These are phyloP conservation scores for Ganoderma multipileum DNA, from an alignment of 1,284 basidiomycete species.

Conservation along the genomic window DNA sequence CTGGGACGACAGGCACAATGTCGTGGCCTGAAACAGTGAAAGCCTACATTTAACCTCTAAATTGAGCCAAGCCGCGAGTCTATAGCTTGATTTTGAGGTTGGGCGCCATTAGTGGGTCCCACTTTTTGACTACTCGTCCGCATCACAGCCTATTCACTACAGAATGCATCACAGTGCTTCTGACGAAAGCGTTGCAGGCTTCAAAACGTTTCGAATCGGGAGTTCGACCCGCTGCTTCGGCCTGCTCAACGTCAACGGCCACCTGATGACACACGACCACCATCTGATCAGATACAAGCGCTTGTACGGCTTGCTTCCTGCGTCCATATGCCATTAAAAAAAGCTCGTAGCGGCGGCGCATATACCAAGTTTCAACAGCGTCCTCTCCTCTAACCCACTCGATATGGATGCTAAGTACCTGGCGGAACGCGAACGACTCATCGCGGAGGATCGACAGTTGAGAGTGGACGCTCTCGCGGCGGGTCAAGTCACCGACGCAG, in stretches of 20 bases:
- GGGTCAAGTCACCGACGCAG: constrained; percentile 2
- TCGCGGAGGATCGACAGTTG: constrained; percentile 14
- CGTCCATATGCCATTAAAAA: neutral
- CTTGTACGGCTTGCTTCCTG: neutral
- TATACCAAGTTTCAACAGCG: neutral
- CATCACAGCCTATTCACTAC: no score
- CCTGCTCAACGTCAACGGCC: no score
- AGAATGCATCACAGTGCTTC: neutral
- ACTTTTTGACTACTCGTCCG: neutral
- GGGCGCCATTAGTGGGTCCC: neutral
- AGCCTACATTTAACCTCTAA: no score
- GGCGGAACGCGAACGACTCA: constrained; percentile 11
- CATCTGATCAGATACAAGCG: neutral
- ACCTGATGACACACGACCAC: neutral
- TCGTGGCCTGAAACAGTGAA: no score
- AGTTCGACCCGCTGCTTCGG: neutral
- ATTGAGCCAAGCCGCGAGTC: no score
- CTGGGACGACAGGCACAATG: no score
- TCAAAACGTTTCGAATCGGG: neutral
- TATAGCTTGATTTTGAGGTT: no score
- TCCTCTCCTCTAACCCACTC: neutral
- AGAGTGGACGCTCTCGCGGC: constrained; percentile 13
- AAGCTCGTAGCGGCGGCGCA: neutral
- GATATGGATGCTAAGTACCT: constrained; percentile 18
- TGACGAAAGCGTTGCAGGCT: neutral